phyloP scores from a whole-genome alignment of 768 basidiomycete species.

The Butyriboletus loyo region DNA sequence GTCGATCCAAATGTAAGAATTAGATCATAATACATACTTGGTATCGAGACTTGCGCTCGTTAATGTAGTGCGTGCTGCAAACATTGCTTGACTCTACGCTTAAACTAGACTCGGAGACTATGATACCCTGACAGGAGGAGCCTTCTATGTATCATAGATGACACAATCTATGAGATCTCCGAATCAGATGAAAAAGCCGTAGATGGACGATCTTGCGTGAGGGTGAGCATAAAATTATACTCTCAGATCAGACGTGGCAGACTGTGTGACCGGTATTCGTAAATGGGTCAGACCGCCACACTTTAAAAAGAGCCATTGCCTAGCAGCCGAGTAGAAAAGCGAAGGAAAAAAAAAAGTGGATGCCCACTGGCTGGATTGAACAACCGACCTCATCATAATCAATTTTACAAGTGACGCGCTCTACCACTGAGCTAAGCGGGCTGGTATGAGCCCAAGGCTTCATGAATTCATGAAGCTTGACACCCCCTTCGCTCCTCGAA shows the following conservation, averaged over 20 bases:
- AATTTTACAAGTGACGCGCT: slow-evolving; percentile 40
- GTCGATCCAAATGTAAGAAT: no score
- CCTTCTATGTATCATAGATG: background rate
- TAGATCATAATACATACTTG: no score
- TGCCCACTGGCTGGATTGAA: slow-evolving; percentile 45
- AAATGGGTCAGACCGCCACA: no score
- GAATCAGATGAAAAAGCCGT: background rate
- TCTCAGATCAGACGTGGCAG: no score
- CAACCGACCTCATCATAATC: slow-evolving; percentile 42
- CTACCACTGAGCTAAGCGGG: slow-evolving; percentile 32
- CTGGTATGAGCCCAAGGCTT: background rate
- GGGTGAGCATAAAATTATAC: background rate
- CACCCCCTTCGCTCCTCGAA: background rate
- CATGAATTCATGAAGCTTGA: background rate
- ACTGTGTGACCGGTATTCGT: no score
- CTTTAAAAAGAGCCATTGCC: background rate
- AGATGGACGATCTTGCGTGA: background rate
- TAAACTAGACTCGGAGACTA: background rate
- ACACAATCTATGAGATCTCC: background rate
- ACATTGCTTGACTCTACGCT: no score
- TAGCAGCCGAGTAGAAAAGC: background rate
- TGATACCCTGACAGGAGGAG: background rate
- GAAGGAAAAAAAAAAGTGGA: slow-evolving; percentile 1
- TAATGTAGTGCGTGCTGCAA: no score
- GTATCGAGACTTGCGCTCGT: no score